Base-by-base conservation (phyloP, 169 alveolate genomes). In the Cryptosporidium andersoni region DNA sequence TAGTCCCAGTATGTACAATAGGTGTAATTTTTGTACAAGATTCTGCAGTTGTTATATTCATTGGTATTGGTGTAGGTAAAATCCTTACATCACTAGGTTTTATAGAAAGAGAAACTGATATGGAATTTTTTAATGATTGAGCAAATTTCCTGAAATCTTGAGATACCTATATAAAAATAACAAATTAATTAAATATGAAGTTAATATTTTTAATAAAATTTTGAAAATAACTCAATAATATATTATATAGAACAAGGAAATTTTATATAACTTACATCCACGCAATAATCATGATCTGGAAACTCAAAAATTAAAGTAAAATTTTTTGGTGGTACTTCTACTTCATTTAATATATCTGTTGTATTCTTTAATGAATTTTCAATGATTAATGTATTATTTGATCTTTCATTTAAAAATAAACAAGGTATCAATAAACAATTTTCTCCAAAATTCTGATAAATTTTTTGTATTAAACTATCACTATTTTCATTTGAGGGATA, bases 101-200 rank as follows among this genome's bases (percentile, higher is more conserved):
- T n/a, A 74, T 74, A 9, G 82, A 74, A 9, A 74, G 51, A 43
- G 49, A 58, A 25, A 60, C 51, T 40, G 82, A 74, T 8, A 74
- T 74, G 1, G 82, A 58, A 56, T 74, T 68, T 58, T 74, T 74
- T 47, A 74, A 58, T 42, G 74, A 74, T 43, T 74, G 82, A 11
- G 82, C 60, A 47, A 74, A 74, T 58, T 68, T 74, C 45, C 82
- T 74, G 25, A 74, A 74, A 36, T 74, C 82, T 74, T 74, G 82
- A 25, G 68, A 52, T n/a, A 74, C 82, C 82, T 74, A 60, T 48
- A 8, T 48, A 14, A 42, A 68, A 4, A 47, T 9, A 47, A 6
- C 11, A 56, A 52, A 3, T 67, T 53, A 37, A 25, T 63, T 16
- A 36, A 9, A 55, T 55, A 55, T 7, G 16, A 12, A 12, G 64